Base-by-base conservation (phyloP, 352 stramenopile genomes). In the Phytophthora macrochlamydospora region DNA sequence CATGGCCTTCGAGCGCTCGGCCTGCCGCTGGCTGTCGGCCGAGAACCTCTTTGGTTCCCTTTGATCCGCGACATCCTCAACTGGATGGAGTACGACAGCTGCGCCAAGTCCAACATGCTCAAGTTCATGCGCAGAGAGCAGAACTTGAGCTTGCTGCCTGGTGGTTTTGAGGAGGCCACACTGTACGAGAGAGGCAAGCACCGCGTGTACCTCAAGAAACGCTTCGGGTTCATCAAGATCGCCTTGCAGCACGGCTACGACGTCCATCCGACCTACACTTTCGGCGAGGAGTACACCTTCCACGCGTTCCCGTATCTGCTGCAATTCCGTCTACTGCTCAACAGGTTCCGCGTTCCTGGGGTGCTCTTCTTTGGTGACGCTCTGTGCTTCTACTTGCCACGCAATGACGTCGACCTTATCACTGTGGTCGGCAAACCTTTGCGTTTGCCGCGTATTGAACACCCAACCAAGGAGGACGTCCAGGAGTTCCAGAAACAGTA, bases 131-230 rank as follows among this genome's bases (percentile, higher is more conserved):
- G 53, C 9, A 64, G 69, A 29, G 71, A 73, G 6, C 63, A 81
- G 35, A 95, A 92, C 76, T 57, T 94, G 62, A 82, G 72, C n/a
- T 65, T 98, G 35, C 76, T 96, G 13, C 93, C 95, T 3, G 95
- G 94, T 13, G 95, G 95, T 29, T 98, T 98, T 63, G 92, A 98
- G 68, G 95, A 98, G 74, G 93, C 93, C 4, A 97, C 94, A 31
- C 59, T 98, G 12, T 96, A 84, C 43, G 68, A 76, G 51, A 72
- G 78, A 24, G 78, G 79, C 8, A 76, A 85, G 40, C 92, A 98
- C 73, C 88, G 93, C 53, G 83, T 98, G 32, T 98, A 87, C 59
- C 73, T 98, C 46, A 91, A 96, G 58, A 85, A 89, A 29, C 80
- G 94, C 18, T 92, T 90, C 44, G 95, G 95, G 1, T 98, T 98